phyloP scores from a whole-genome alignment of 1,284 basidiomycete species.

The Ganoderma sp. region DNA sequence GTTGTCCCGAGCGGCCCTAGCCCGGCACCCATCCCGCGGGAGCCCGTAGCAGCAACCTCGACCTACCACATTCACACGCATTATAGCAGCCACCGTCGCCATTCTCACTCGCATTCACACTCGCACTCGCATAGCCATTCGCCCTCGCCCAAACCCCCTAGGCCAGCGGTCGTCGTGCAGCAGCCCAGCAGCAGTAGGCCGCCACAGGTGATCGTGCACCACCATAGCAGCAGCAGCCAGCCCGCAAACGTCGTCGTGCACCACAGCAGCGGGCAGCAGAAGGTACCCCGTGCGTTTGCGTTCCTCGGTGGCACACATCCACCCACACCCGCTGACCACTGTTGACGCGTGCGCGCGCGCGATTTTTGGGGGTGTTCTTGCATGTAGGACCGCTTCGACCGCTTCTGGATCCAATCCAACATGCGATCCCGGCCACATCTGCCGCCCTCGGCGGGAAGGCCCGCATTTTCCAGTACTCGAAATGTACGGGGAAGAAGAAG shows the following conservation, averaged over 20 bases:
- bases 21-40: conserved; percentile 20
- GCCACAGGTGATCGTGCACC: not conserved
- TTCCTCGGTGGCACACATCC: not conserved
- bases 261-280: conserved; percentile 11
- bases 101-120: conserved; percentile 26
- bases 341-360: not conserved
- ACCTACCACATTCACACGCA: conserved; percentile 16
- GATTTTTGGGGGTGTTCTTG: not conserved
- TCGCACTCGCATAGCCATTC: conserved; percentile 21
- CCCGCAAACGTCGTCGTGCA: not conserved
- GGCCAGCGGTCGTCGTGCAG: conserved; percentile 4
- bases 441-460: conserved; percentile 4
- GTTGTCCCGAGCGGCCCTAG: conserved; percentile 9
- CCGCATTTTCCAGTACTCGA: conserved; percentile 56
- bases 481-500: conserved; percentile 73
- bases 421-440: conserved; percentile 11
- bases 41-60: conserved; percentile 8
- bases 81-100: conserved; percentile 23
- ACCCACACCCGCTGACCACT: not conserved
- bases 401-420: conserved; percentile 16
- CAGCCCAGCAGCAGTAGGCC: not conserved
- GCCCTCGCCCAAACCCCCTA: conserved; percentile 16
- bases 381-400: conserved; percentile 21
- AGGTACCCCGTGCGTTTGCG: conserved; percentile 9
- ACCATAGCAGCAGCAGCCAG: not conserved